Evolutionary conservation across 768 basidiomycete genomes (phyloP), one percentile per base, ranked within the genome.

Genomic region (Punctularia strigosozonata): DNA sequence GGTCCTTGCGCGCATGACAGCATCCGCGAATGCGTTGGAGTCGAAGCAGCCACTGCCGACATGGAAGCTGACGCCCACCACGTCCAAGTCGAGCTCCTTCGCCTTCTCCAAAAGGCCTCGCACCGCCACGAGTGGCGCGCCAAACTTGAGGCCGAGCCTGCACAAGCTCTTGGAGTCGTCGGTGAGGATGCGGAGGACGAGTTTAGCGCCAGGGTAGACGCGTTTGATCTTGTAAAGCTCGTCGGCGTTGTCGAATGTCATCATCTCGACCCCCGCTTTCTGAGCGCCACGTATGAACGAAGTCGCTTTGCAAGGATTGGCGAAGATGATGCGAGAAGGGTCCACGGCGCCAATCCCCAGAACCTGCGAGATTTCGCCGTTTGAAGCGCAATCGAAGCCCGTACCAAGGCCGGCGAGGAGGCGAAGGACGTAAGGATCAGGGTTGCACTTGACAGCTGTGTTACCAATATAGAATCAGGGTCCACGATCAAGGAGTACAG

Each of bases 171-270:
- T 95, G 31, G 86, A 88, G 61, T 98, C 95, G 61, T 99, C 95
- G n/a, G 94, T 91, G 34, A 98, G 69, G 57, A 99, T 98, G 48
- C 95, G 87, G 25, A 98, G 61, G 49, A 98, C 78, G 34, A 95
- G 75, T 60, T 87, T 80, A 6, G 95, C 92, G 23, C 59, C 50
- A 0, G 91, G 87, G 56, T 91, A 78, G 4, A 69, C 62, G 24
- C 82, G 79, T 14, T 84, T 77, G 43, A 98, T 76, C 65, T 99
- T 99, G 75, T 83, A 73, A 14, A 99, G 65, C 57, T 99, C 95
- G 62, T 99, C 95, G 28, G 75, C 73, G 60, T 98, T 99, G 66
- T 99, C 95, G 56, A 99, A 99, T 4, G 94, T 97, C 94, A 97
- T 95, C 64, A 73, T 78, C 54, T 88, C 73, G 38, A 98, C 92